These are phyloP conservation scores for Rosa chinensis DNA, from an alignment of 306 rosid species.

Conservation along the genomic window DNA sequence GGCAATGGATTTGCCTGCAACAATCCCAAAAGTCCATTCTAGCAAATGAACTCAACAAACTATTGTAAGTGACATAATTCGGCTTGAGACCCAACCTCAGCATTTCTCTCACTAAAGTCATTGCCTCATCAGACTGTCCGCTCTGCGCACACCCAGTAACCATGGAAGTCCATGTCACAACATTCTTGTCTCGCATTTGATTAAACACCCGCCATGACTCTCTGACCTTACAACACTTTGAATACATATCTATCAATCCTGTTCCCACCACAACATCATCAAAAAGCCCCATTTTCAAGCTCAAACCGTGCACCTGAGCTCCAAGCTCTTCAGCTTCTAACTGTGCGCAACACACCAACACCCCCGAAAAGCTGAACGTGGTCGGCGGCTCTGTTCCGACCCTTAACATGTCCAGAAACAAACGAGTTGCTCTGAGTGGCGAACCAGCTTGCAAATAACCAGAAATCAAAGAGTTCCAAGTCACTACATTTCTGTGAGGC, in stretches of 20 bases:
- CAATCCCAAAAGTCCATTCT: conserved; percentile 24
- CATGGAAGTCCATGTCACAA: conserved; percentile 54
- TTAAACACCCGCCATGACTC: conserved; percentile 41
- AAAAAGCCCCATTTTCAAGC: conserved; percentile 35
- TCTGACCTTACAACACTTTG: conserved; percentile 32
- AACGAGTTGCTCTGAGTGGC: conserved; percentile 22
- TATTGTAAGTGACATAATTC: conserved; percentile 41
- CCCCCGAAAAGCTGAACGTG: conserved; percentile 37
- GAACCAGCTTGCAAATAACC: conserved; percentile 27
- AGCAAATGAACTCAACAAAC: conserved; percentile 45
- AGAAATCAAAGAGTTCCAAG: conserved; percentile 19
- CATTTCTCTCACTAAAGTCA: conserved; percentile 45
- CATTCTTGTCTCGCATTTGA: conserved; percentile 37
- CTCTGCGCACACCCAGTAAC: conserved; percentile 39
- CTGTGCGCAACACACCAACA: conserved; percentile 42
- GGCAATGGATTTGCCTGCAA: conserved; percentile 47
- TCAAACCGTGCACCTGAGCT: conserved; percentile 43
- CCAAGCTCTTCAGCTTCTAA: conserved; percentile 38
- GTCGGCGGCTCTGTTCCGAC: conserved; percentile 36
- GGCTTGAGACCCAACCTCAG: conserved; percentile 32
- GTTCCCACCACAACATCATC: conserved; percentile 43
- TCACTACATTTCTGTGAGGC: conserved; percentile 13
- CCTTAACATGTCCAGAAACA: conserved; percentile 35
- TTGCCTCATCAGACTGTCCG: conserved; percentile 34
- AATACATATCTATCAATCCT: conserved; percentile 41